Base-by-base conservation (phyloP, 495 filamentous ascomycete species). In the Aspergillus indologenus region DNA sequence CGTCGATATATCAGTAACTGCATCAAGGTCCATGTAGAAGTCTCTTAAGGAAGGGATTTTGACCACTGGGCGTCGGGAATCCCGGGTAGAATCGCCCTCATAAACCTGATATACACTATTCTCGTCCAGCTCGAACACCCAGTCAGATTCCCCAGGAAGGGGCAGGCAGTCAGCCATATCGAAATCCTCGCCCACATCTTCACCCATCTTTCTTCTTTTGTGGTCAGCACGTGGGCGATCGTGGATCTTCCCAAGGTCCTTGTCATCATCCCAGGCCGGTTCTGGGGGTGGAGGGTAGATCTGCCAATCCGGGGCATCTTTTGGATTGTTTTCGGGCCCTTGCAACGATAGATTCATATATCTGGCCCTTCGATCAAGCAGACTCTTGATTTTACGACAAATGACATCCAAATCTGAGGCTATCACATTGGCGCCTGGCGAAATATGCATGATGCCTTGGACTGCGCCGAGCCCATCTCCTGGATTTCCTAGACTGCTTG, bases 11-110 rank as follows among this genome's bases (percentile, higher is more conserved):
- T 86, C 82, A 43, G 94, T 78, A 49, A 98, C 82, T 20, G 87
- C 76, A 62, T 98, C 93, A n/a, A 98, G 77, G 70, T 97, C 94
- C 76, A 96, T 86, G 68, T 97, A 98, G 67, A 89, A 98, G 63
- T 98, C 92, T 65, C 89, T 86, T 62, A 98, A 81, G 3, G 90
- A 93, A 3, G 94, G 94, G 12, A 98, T 87, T 22, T 82, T 79
- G 43, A 96, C 84, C 14, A 90, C 81, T 0, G 93, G 92, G 11
- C 79, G 75, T 45, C 84, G 77, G 9, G 78, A 72, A 56, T 85
- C 76, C n/a, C 81, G 80, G 6, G 86, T 81, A 61, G 80, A 71
- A 3, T 83, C 73, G 15, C 62, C 71, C 63, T 91, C 86, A 67
- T 88, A 98, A 0, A 98, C 88, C 65, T 98, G 93, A 67, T 91